Evolutionary conservation across 805 yeast genomes (phyloP), one percentile per base, ranked within the genome.

Genomic region (Helenozyma rhizophorensis): DNA sequence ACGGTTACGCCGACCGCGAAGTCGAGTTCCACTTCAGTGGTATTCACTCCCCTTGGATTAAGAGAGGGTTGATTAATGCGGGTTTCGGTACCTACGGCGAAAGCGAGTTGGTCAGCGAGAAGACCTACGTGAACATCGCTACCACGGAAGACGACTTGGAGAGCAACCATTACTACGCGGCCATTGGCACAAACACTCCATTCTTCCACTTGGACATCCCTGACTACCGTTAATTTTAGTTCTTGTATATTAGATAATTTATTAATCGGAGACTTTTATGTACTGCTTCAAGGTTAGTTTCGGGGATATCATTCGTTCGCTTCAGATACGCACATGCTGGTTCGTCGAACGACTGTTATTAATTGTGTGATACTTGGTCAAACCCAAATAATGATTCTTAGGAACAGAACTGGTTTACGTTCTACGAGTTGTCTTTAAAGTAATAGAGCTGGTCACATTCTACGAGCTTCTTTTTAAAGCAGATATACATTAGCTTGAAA

Each of bases 21-120:
- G 89, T 87, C 37, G 96, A 89, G 59, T 80, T 81, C 62, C 97
- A 89, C 60, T 88, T 89, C 56, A 76, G 84, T 9, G 95, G 96
- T 16, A 76, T 89, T 21, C 62, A 83, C 27, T 79, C 83, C 35
- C 89, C 90, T 8, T 89, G 97, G 97, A 76, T 84, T 34, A 78
- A 85, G 50, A 74, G 90, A 51, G 83, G 82, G 4, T 71, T 89
- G 45, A 54, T 82, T 27, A 74, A 77, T 46, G 79, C 80, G 36
- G 95, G 94, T 1, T 87, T 87, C 61, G 95, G 95, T 29, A 64
- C 74, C 13, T 65, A 69, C 32, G 67, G 60, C 16, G 72, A 65
- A 19, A 68, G 51, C 30, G 55, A 58, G 13, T 45, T 64, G 40
- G 59, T 61, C 6, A 61, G 68, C 31, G 66, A 59, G 9, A 54